Conservation (phyloP, 2,329 filamentous ascomycete species). For the Penicillium sp. region DNA sequence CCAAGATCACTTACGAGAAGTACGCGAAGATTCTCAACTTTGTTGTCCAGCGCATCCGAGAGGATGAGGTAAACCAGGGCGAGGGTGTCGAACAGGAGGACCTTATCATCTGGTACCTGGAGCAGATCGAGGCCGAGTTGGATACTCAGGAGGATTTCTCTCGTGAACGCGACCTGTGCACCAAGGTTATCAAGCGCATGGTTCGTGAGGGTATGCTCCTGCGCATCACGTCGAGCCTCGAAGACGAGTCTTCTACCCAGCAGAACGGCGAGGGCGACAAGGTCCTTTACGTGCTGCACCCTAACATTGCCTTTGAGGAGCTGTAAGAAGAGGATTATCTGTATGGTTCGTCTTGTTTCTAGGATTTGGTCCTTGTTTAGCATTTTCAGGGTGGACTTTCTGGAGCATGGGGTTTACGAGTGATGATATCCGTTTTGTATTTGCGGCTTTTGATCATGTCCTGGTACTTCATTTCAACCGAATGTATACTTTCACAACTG, state of each 20-base stretch:
- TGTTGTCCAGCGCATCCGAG: slow-evolving; percentile 79
- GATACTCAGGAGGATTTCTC: slow-evolving; percentile 80
- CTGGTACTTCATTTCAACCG: not conserved
- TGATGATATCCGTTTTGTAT: slow-evolving; percentile 37
- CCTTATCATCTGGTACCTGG: slow-evolving; percentile 85
- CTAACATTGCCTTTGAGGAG: slow-evolving; percentile 82
- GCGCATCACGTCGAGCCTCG: slow-evolving; percentile 75
- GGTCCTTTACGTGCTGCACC: slow-evolving; percentile 86
- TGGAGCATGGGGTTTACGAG: slow-evolving; percentile 36
- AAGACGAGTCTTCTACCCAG: slow-evolving; percentile 67
- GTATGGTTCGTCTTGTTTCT: slow-evolving; percentile 17
- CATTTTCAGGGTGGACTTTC: slow-evolving; percentile 32
- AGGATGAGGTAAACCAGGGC: slow-evolving; percentile 74
- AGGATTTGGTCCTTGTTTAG: slow-evolving; percentile 23
- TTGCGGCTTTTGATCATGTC: slow-evolving; percentile 4
- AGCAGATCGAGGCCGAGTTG: slow-evolving; percentile 84
- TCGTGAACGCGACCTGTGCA: slow-evolving; percentile 70
- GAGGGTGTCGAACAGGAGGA: slow-evolving; percentile 85
- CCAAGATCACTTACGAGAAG: slow-evolving; percentile 93
- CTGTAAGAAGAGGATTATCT: slow-evolving; percentile 42
- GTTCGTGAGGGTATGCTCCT: slow-evolving; percentile 74
- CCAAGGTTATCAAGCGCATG: slow-evolving; percentile 92
- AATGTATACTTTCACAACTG: slow-evolving; percentile 8
- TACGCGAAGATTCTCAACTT: slow-evolving; percentile 89
- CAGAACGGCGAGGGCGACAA: slow-evolving; percentile 47